Evolutionary conservation across 805 yeast species (phyloP), one percentile per base, ranked within the genome.

Genomic region (Scheffersomyces stipitis): DNA sequence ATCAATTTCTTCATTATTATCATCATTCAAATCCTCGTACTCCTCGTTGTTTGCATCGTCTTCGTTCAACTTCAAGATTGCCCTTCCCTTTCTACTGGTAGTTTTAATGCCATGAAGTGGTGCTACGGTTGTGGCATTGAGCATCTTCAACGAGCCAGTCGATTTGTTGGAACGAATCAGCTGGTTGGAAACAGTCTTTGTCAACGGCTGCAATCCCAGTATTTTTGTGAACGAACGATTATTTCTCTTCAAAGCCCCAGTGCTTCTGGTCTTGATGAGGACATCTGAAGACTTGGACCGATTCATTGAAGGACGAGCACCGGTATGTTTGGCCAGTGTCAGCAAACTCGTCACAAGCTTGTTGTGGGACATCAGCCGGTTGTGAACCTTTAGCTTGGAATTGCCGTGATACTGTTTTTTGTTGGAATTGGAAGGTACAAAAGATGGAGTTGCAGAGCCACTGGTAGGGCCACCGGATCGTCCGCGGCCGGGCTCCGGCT

Each of bases 261-360:
- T 38, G 41, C 36, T 44, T 15, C 53, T 30, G 14, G 58, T 41
- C 29, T 61, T 52, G 7, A 55, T 37, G 14, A 68, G 52, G 1
- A 67, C 72, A 37, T 69, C 74, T 2, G 71, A 58, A 7, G 73
- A 66, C 35, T 65, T 68, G 15, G 72, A 65, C 36, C 73, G 45
- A 43, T 54, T 58, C 31, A 69, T 49, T 18, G 51, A 38, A 4
- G 73, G 73, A 26, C 69, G 33, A 4, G 51, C 16, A n/a, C n/a
- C n/a, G 3, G 26, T 20, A 5, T 33, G 31, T 12, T 27, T 28
- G 27, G 42, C 20, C 36, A 39, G 23, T 43, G 51, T 33, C 8
- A 66, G 52, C 34, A 62, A 42, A 42, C 60, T 64, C 41, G 52
- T 55, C 33, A 61, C 45, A 26, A 56, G 31, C 38, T 60, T 62